Evolutionary conservation across 1,284 basidiomycete species (phyloP).

Genomic region (Moesziomyces sp.): DNA sequence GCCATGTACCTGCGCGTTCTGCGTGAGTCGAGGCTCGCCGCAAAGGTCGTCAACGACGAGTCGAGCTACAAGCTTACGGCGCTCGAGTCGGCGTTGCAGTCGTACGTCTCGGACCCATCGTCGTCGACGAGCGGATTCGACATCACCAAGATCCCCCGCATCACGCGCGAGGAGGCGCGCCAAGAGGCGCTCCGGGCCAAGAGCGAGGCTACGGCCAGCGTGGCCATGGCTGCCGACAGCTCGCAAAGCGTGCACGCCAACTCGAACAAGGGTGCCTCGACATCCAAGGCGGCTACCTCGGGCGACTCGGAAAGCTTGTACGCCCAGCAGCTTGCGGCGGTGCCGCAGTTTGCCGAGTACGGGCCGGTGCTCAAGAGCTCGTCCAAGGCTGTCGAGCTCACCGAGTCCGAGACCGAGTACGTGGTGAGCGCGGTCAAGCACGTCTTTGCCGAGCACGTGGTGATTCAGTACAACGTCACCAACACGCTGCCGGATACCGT

Average conservation of each 20-base stretch:
- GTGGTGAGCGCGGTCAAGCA: conserved; percentile 97
- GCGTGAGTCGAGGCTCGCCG: conserved; percentile 81
- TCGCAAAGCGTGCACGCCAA: conserved; percentile 44
- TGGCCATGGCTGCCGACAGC: conserved; percentile 63
- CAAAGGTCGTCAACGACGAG: conserved; percentile 92
- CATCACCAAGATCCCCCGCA: conserved; percentile 54
- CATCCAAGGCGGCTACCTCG: conserved; percentile 30
- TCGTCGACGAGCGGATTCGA: conserved; percentile 57
- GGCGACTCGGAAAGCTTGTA: conserved; percentile 73
- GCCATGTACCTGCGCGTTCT: conserved; percentile 85
- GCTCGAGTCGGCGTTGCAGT: conserved; percentile 57
- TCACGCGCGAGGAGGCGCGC: conserved; percentile 58
- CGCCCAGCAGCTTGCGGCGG: conserved; percentile 82
- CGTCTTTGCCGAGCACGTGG: conserved; percentile 92
- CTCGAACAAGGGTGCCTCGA: conserved; percentile 45
- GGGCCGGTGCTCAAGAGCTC: conserved; percentile 90
- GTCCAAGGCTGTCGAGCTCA: conserved; percentile 81
- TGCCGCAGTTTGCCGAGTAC: conserved; percentile 87
- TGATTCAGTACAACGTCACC: conserved; percentile 91
- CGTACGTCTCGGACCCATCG: conserved; percentile 57
- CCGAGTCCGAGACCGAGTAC: conserved; percentile 98
- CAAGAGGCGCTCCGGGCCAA: conserved; percentile 62
- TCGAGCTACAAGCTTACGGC: conserved; percentile 60
- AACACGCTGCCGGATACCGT: conserved; percentile 99
- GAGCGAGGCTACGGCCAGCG: conserved; percentile 58